phyloP scores from a whole-genome alignment of 225 moss, liverwort and hornwort genomes.

The Polytrichum commune region DNA sequence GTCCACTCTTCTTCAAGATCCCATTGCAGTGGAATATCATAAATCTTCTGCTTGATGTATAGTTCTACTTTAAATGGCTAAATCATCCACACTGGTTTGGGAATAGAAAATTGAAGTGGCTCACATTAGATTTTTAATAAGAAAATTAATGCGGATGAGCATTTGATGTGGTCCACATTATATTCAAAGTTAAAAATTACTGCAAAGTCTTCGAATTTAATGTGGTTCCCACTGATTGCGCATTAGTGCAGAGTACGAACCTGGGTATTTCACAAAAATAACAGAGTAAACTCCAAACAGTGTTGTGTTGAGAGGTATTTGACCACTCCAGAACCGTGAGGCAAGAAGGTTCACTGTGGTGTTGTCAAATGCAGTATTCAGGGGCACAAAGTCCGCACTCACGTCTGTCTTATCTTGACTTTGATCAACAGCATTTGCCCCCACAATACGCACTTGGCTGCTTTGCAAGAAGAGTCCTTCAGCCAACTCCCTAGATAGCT shows the following conservation, averaged over 20 bases:
- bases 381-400: conserved; percentile 54
- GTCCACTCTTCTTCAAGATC: too few species aligned
- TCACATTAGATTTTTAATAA: too few species aligned
- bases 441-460: conserved; percentile 67
- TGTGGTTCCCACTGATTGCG: too few species aligned
- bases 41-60: too few species aligned
- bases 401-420: conserved; percentile 56
- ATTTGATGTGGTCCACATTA: too few species aligned
- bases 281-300: conserved; percentile 68
- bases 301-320: conserved; percentile 62
- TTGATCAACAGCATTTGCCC: conserved; percentile 48
- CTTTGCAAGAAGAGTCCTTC: conserved; percentile 58
- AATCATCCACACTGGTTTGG: too few species aligned
- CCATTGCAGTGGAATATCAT: too few species aligned
- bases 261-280: conserved; percentile 61
- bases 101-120: too few species aligned
- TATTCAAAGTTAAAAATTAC: too few species aligned
- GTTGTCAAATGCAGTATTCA: conserved; percentile 60
- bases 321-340: conserved; percentile 65
- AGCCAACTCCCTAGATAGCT: conserved; percentile 64
- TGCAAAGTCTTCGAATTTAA: too few species aligned
- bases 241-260: conserved; percentile 13
- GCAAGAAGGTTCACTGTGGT: conserved; percentile 68
- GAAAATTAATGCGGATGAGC: too few species aligned
- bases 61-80: too few species aligned